Percentiles rank a stretch among this genome's conserved stretches.
phyloP scores from a whole-genome alignment of 2,329 filamentous ascomycete species.

The Thermoascus crustaceus region DNA sequence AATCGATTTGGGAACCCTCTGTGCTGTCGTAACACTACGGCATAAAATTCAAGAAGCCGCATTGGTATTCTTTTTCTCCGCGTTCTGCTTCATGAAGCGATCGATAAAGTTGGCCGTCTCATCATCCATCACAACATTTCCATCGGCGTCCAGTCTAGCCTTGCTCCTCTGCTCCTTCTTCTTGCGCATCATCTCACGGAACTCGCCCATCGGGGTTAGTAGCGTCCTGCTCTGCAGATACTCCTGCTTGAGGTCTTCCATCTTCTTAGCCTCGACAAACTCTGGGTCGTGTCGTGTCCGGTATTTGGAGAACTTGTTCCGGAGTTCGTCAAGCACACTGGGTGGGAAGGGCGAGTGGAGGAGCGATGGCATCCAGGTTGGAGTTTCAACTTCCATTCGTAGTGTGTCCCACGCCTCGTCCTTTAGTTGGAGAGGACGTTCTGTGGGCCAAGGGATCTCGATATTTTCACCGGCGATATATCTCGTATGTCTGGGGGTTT shows the following conservation, averaged over 20 bases:
- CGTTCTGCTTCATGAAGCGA: slow-evolving; percentile 23
- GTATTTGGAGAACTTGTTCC: slow-evolving; percentile 75
- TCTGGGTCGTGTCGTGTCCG: slow-evolving; percentile 69
- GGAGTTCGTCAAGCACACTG: slow-evolving; percentile 73
- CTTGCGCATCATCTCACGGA: slow-evolving; percentile 27
- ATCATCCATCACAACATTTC: slow-evolving; percentile 27
- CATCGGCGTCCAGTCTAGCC: slow-evolving; percentile 27
- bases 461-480: slow-evolving; percentile 64
- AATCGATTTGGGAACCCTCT: slow-evolving; percentile 4
- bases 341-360: slow-evolving; percentile 69
- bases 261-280: slow-evolving; percentile 58
- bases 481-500: slow-evolving; percentile 33
- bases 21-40: too few relatives aligned
- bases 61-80: slow-evolving; percentile 11
- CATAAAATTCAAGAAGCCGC: slow-evolving; percentile 6
- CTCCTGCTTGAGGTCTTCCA: slow-evolving; percentile 45
- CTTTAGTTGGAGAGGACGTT: slow-evolving; percentile 41
- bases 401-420: slow-evolving; percentile 62
- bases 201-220: slow-evolving; percentile 41
- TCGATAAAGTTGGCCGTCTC: slow-evolving; percentile 30
- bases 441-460: slow-evolving; percentile 67
- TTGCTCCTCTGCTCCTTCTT: slow-evolving; percentile 29
- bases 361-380: slow-evolving; percentile 70
- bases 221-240: slow-evolving; percentile 38
- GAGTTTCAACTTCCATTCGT: slow-evolving; percentile 64